Evolutionary conservation across 352 stramenopile genomes (phyloP), one percentile per base, ranked within the genome.

Genomic region (Phytophthora pistaciae): DNA sequence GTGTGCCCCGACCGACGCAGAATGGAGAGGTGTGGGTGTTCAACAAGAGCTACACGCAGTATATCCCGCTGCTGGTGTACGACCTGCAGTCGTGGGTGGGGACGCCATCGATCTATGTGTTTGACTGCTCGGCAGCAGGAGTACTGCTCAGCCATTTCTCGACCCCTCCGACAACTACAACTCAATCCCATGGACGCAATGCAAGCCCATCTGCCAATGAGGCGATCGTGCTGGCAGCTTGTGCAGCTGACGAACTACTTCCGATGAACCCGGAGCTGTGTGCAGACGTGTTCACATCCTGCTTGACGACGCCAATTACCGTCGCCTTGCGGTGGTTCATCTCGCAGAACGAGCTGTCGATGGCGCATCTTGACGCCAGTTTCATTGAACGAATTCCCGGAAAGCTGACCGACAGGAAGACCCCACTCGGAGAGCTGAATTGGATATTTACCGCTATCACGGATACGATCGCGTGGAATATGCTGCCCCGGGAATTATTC

Each of bases 381-480:
- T 94, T 94, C 31, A 96, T 96, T 70, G 88, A 96, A 49, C 88
- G 90, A 38, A 96, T 96, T 54, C 89, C 90, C 1, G 90, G 98
- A 48, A 98, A 98, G 66, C 79, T 99, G 4, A 98, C 90, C 0
- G 97, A 99, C 58, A 82, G 93, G 16, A 97, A 98, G 61, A 97
- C 93, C 10, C 97, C 97, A 5, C 73, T 99, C 3, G 98, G 98
- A 40, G 98, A 99, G 72, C 82, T 99, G 40, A 99, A 99, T 88
- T 99, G 98, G 98, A 99, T 99, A 56, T 99, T 99, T 75, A 99
- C 98, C 14, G 97, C 98, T n/a, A 99, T 99, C 58, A 99, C 98
- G 0, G 98, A 99, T 83, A 99, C 98, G 10, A 99, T 99, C 68
- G 98, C 98, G 27, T 99, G 98, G 98, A 99, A 99, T 78, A 91